These are phyloP conservation scores for Curvularia lunata DNA, from an alignment of 2,329 filamentous ascomycete genomes.

Conservation along the genomic window DNA sequence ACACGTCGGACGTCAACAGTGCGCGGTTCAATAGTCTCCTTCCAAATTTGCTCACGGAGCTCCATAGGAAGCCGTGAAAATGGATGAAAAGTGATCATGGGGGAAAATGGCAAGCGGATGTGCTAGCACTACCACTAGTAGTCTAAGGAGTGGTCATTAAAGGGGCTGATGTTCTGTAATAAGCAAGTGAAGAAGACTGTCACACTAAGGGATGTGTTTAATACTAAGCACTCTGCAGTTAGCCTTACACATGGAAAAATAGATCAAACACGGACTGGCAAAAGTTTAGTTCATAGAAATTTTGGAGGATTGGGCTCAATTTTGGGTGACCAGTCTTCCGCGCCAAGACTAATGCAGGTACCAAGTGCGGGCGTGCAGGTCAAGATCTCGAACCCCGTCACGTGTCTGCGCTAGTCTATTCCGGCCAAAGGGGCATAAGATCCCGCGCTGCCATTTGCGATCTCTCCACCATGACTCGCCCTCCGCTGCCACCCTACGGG, in stretches of 20 bases:
- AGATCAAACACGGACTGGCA: neutral
- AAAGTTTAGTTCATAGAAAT: neutral
- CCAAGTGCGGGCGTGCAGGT: too few relatives aligned
- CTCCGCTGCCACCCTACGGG: too few relatives aligned
- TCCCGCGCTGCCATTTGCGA: too few relatives aligned
- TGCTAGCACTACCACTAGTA: neutral
- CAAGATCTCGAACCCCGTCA: neutral
- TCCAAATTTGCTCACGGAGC: constrained; percentile 23
- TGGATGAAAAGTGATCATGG: constrained; percentile 20
- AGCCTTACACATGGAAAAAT: neutral
- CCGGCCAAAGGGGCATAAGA: too few relatives aligned
- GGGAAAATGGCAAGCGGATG: neutral
- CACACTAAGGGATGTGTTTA: neutral
- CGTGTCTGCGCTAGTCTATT: too few relatives aligned
- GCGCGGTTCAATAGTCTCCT: constrained; percentile 19
- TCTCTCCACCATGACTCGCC: too few relatives aligned
- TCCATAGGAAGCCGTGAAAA: constrained; percentile 20
- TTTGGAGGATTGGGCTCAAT: neutral
- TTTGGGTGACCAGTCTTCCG: neutral
- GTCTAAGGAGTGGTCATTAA: neutral
- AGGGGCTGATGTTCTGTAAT: neutral
- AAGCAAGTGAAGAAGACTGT: neutral
- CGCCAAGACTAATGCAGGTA: neutral
- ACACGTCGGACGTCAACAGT: constrained; percentile 17
- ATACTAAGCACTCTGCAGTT: neutral